Base-by-base conservation (phyloP, 2,329 filamentous ascomycete genomes). In the Aspergillus udagawae region DNA sequence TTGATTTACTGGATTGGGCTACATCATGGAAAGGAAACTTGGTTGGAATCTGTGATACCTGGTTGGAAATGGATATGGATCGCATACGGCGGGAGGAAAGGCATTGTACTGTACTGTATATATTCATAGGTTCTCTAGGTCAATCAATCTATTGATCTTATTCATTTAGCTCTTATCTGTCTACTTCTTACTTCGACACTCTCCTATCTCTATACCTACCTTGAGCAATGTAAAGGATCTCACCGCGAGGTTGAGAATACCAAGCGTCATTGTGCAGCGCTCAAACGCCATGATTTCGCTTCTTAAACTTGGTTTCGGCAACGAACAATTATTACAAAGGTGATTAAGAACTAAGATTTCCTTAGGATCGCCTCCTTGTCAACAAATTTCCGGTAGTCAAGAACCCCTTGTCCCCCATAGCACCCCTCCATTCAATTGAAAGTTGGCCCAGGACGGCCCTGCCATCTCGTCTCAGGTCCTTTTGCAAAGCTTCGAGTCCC, bases 331-430 rank as follows among this genome's bases (percentile, higher is more conserved):
- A 17, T 17, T 38, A 14, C 32, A 38, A 38, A 38, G 32, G 32
- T 17, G 32, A 7, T 38, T 32, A 35, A 14, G 32, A 1, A 35
- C 9, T 17, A 35, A 32, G 32, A 32, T 32, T 32, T 14, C 12
- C n/a, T 72, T 63, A 72, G 51, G 62, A 60, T 55, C 73, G 71
- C 65, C 73, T 76, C 63, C 77, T 73, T 28, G 76, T 79, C 64
- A 79, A 68, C 53, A 96, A 77, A 80, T 89, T 93, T 9, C 92
- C 92, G 6, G 94, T 99, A 48, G 88, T 91, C 70, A 99, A 78
- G 65, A 86, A 92, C 0, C 94, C 94, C 66, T 85, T 84, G 75
- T 93, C 94, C 0, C 94, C 94, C 88, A 97, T 92, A 60, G 90
- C 85, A 41, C 89, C 89, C 61, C 90, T 83, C 94, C 94, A 99